Evolutionary conservation across 2,329 filamentous ascomycete genomes (phyloP).

Genomic region (Fusarium torulosum): DNA sequence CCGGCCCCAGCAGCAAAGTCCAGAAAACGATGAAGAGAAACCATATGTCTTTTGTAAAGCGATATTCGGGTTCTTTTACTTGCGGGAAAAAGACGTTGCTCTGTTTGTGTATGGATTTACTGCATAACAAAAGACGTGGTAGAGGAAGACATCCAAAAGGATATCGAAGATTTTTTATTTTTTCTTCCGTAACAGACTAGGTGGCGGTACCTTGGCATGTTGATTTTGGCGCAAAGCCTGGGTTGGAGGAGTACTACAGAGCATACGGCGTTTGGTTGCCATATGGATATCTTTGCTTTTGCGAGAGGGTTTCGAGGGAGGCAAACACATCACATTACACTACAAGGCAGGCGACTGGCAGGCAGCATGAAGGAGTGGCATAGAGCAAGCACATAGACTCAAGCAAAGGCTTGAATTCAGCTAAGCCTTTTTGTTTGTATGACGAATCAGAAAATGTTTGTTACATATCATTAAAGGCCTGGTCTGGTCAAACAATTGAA

Average conservation of each 20-base stretch:
- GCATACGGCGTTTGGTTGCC: slow-evolving; percentile 43
- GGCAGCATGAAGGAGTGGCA: slow-evolving; percentile 35
- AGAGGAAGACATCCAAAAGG: slow-evolving; percentile 14
- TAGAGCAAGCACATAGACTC: slow-evolving; percentile 24
- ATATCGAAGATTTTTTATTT: slow-evolving; percentile 20
- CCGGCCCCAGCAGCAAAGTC: slow-evolving; percentile 50
- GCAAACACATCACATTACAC: slow-evolving; percentile 19
- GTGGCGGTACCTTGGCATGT: slow-evolving; percentile 14
- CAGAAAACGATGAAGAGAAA: slow-evolving; percentile 45
- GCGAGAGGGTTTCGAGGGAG: slow-evolving; percentile 15
- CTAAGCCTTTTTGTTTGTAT: slow-evolving; percentile 24
- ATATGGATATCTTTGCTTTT: slow-evolving; percentile 17
- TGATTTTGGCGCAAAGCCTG: slow-evolving; percentile 26
- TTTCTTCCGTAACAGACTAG: slow-evolving; percentile 5
- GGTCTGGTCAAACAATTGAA: background rate
- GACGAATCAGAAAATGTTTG: slow-evolving; percentile 16
- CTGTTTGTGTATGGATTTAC: background rate
- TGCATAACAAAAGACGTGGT: slow-evolving; percentile 23
- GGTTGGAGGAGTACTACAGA: slow-evolving; percentile 38
- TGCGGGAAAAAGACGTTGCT: background rate
- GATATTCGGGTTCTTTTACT: background rate
- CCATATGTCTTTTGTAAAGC: background rate
- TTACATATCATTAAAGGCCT: background rate
- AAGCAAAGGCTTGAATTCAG: slow-evolving; percentile 30
- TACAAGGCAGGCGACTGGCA: slow-evolving; percentile 22